Conservation (phyloP, 116 monocot genomes). For the Iris pallida region DNA sequence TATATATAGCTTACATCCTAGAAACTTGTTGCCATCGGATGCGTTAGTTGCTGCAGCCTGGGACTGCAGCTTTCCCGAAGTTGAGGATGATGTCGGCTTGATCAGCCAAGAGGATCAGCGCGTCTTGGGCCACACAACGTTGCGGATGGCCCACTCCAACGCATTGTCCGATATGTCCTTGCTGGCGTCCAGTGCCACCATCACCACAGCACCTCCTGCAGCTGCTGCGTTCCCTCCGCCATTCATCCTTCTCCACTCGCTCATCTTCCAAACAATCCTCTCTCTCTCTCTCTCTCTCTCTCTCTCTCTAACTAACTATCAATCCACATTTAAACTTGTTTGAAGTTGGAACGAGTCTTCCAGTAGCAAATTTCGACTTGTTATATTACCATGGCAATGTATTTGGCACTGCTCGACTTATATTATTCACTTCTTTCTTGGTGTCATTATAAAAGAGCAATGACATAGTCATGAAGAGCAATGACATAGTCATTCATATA, state of each 20-base stretch:
- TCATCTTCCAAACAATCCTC: conserved; percentile 1
- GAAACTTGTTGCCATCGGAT: too few relatives aligned
- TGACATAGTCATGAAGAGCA: too few relatives aligned
- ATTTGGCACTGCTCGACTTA: too few relatives aligned
- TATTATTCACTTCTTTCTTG: too few relatives aligned
- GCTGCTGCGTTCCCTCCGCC: not conserved
- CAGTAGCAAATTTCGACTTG: too few relatives aligned
- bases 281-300: not conserved
- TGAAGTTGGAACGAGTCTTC: too few relatives aligned
- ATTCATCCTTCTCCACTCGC: not conserved
- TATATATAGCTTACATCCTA: too few relatives aligned
- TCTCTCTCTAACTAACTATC: too few relatives aligned
- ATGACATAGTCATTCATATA: too few relatives aligned
- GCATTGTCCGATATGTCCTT: conserved; percentile 5
- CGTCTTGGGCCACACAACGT: conserved; percentile 7
- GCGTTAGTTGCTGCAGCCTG: not conserved
- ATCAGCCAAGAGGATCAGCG: not conserved
- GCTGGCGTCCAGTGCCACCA: conserved; percentile 1
- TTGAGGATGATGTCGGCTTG: not conserved
- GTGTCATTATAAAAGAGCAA: too few relatives aligned
- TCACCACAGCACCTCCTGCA: not conserved
- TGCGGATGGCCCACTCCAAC: conserved; percentile 11
- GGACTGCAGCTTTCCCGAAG: conserved; percentile 1
- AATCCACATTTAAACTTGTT: too few relatives aligned
- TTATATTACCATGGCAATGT: too few relatives aligned